Evolutionary conservation across 2,329 filamentous ascomycete species (phyloP), one percentile per base, ranked within the genome.

Genomic region (Dactylonectria estremocensis): DNA sequence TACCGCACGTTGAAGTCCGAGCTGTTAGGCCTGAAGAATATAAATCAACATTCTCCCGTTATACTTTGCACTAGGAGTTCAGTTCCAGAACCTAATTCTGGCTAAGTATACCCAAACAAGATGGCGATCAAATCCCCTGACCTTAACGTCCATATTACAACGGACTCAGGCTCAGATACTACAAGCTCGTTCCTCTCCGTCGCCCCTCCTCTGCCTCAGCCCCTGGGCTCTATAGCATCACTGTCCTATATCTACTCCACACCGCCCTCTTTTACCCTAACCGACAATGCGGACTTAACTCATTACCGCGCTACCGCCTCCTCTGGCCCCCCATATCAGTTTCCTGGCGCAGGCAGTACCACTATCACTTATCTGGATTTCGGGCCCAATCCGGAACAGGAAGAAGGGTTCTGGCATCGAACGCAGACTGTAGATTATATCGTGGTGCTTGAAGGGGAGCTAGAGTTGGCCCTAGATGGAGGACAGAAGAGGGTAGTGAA

Each of bases 391-490:
- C 43, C 43, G 16, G 43, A 22, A 18, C 43, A 46, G n/a, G 43
- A 46, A 22, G 43, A 46, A 46, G 20, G 46, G 11, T 28, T 49
- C 22, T 49, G 20, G 46, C 46, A 49, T 24, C 22, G 46, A 13
- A 49, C 46, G 11, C 46, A 49, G 20, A 49, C 46, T 28, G 3
- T 49, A 1, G 46, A 49, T 28, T 49, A 49, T 13, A 28, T 49
- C 13, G 46, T 49, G 46, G 46, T 49, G 22, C 46, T 49, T 24
- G 46, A 49, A 28, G 46, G 46, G 14, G 46, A 49, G 46, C 46
- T 49, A 9, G 22, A 49, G 46, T 16, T 49, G 5, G 46, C 46
- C 6, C 22, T 49, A 5, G 20, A 49, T 49, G 46, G 46, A 49
- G 46, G 46, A 5, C 20, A 49, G 3, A 49, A 28, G 46, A 49